Conservation (phyloP, 2,329 filamentous ascomycete species). For the Xylariaceae sp. region DNA sequence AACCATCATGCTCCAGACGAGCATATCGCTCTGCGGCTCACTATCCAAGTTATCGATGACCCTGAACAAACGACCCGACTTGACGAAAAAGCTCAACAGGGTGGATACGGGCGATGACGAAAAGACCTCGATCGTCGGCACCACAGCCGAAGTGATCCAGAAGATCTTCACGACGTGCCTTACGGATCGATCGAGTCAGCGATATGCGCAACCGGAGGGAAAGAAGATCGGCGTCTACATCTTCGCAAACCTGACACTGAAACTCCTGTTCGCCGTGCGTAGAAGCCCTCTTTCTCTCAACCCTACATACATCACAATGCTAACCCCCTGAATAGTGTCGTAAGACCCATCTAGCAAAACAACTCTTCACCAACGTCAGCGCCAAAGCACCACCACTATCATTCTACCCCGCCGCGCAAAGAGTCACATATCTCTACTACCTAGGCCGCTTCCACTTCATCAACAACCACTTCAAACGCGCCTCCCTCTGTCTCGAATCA, state of each 20-base stretch:
- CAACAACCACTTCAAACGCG: slow-evolving; percentile 75
- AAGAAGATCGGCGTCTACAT: slow-evolving; percentile 86
- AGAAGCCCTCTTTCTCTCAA: neutral
- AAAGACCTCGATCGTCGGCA: slow-evolving; percentile 75
- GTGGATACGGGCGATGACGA: slow-evolving; percentile 58
- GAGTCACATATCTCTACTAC: slow-evolving; percentile 92
- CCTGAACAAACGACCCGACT: slow-evolving; percentile 72
- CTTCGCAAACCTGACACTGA: slow-evolving; percentile 85
- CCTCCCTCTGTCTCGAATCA: slow-evolving; percentile 67
- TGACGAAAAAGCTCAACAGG: slow-evolving; percentile 60
- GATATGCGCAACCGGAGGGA: slow-evolving; percentile 66
- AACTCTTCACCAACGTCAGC: slow-evolving; percentile 84
- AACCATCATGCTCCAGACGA: slow-evolving; percentile 74
- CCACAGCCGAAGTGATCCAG: slow-evolving; percentile 81
- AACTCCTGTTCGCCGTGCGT: slow-evolving; percentile 74
- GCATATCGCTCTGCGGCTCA: slow-evolving; percentile 74
- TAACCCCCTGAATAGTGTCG: slow-evolving; percentile 51
- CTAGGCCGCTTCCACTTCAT: slow-evolving; percentile 85
- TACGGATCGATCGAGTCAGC: slow-evolving; percentile 67
- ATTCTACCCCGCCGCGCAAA: slow-evolving; percentile 77
- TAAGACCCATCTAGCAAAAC: slow-evolving; percentile 76
- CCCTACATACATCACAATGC: neutral
- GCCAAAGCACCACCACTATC: slow-evolving; percentile 75
- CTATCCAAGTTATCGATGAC: slow-evolving; percentile 79
- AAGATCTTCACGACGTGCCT: slow-evolving; percentile 88